Base-by-base conservation (phyloP, 352 stramenopile species). In the Pythium folliculosum region DNA sequence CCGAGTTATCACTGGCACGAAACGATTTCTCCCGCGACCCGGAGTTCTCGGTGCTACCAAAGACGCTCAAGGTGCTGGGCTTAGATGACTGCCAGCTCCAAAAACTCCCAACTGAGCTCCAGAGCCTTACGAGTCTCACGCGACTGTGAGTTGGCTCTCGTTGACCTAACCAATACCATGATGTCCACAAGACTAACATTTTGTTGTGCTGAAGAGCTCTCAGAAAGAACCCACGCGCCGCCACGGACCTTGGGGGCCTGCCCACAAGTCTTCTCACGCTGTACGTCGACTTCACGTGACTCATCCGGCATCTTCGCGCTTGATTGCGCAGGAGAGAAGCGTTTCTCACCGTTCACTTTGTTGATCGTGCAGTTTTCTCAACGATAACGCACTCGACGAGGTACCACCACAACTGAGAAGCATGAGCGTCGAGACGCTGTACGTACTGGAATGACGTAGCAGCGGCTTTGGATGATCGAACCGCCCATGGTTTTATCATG, bases 11-110 rank as follows among this genome's bases (percentile, higher is more conserved):
- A 1, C 30, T 68, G 25, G 16, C 16, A 7, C 9, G 8, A 1
- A 70, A 70, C 17, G 64, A 70, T 22, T 27, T 70, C 13, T 62
- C 56, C n/a, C 30, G 21, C 5, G 19, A 60, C 3, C 35, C 48
- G 3, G 37, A 56, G 6, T 70, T 70, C 37, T 32, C 48, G 2
- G 16, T 47, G 22, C 55, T 70, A 4, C 64, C 55, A 21, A 19
- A 56, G 3, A 12, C 43, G 43, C 5, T 40, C 21, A 23, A 32
- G 27, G 27, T 32, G 27, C 27, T 32, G 27, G 27, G 5, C 27
- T 13, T 68, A 2, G 19, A 50, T 13, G 12, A 56, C 51, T 54
- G 30, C 38, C 7, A 49, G 16, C 40, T 68, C 1, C 40, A 54
- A 23, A 50, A 56, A n/a, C 37, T 61, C 7, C 61, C 51, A 3